These are phyloP conservation scores for Hibiscus syriacus DNA, from an alignment of 345 rosid species.

Conservation along the genomic window DNA sequence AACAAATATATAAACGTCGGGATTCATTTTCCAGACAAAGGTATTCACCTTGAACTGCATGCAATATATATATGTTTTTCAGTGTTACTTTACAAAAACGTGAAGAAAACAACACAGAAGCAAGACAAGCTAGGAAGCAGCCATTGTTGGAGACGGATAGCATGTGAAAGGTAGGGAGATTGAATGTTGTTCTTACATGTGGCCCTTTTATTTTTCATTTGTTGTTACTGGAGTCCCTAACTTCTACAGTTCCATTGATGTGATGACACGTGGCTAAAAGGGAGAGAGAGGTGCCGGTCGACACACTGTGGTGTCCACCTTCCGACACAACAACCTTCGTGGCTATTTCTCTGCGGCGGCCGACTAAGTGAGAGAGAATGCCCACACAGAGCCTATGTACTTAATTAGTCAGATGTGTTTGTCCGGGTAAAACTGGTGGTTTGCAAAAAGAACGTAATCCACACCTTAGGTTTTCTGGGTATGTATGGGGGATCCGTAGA, in stretches of 20 bases:
- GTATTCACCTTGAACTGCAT: conserved; percentile 3
- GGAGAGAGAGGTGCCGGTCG: background rate
- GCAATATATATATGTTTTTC: background rate
- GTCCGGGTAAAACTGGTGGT: background rate
- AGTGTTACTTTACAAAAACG: no score
- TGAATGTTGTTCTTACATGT: background rate
- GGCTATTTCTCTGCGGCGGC: background rate
- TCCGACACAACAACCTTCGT: conserved; percentile 7
- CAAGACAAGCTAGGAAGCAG: no score
- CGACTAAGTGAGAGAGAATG: no score
- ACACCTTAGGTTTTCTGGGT: background rate
- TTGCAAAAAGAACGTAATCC: background rate
- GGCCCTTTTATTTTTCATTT: background rate
- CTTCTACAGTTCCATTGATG: background rate
- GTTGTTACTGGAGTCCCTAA: background rate
- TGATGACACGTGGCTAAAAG: conserved; percentile 4
- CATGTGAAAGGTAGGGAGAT: background rate
- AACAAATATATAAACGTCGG: background rate
- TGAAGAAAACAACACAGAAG: background rate
- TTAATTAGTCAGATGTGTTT: no score
- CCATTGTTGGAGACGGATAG: background rate
- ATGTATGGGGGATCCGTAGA: conserved; percentile 6
- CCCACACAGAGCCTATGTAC: no score
- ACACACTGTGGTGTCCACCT: conserved; percentile 19
- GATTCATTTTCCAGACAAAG: background rate